Evolutionary conservation across 257 asterid species (phyloP), one percentile per base, ranked within the genome.

Genomic region (Nicotiana knightiana): DNA sequence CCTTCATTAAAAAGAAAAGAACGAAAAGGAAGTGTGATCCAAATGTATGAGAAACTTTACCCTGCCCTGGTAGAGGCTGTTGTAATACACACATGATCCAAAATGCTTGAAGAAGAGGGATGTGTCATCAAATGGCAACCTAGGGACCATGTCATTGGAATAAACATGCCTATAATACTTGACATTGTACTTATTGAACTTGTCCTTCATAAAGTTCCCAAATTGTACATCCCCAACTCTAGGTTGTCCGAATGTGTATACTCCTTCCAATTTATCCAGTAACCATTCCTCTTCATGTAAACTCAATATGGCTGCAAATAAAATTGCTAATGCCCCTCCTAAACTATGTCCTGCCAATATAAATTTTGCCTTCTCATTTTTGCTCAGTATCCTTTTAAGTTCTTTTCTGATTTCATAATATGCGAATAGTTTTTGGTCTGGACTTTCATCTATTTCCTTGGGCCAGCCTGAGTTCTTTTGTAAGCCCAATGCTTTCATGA

Each of bases 181-280:
- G 1, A 92, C 88, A 68, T 83, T 77, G 16, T 87, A 87, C 0
- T 10, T 2, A 15, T 28, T 75, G 82, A 92, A 59, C 26, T 87
- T 91, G 16, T 82, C 82, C 89, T 85, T 89, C 95, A 92, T 88
- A 39, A 84, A 92, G 76, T 85, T 89, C 62, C 97, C 98, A 84
- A 93, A 91, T 80, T 88, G 82, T 86, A 78, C 84, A 81, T 93
- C 83, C 28, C 98, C 98, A 78, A 92, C 91, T 28, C 97, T 91
- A 9, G 98, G 98, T 79, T 93, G 98, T 51, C 97, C 98, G 66
- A 89, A 93, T 3, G 97, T 90, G 89, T 92, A 90, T 13, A 92
- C 96, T 68, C 97, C 98, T 81, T 91, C 93, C 87, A 91, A 15
- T 35, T 85, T 87, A 5, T 77, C 59, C 81, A 93, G 84, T 81